Evolutionary conservation across 2,329 filamentous ascomycete genomes (phyloP).

Genomic region (Dactylellina cionopaga): DNA sequence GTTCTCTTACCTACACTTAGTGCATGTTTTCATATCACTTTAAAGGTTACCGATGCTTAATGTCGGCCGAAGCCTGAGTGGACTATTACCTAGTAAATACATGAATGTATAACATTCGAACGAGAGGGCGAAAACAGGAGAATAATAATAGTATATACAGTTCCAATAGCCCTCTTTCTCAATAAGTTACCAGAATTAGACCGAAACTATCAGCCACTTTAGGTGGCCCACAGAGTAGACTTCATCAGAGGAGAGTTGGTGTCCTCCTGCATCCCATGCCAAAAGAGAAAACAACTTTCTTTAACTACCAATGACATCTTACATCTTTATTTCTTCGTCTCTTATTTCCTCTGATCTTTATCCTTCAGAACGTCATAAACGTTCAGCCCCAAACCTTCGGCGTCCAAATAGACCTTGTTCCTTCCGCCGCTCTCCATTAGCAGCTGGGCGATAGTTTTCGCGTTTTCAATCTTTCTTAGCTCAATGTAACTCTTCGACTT

Average conservation of each 20-base stretch:
- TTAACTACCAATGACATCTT: no score
- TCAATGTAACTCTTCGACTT: constrained; percentile 97
- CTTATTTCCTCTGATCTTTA: constrained; percentile 54
- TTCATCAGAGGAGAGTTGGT: constrained; percentile 40
- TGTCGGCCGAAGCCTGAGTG: constrained; percentile 26
- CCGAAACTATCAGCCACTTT: no score
- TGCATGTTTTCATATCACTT: background rate
- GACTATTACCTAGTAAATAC: constrained; percentile 48
- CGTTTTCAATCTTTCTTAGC: constrained; percentile 97
- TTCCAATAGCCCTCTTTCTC: constrained; percentile 16
- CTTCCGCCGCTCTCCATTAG: constrained; percentile 84
- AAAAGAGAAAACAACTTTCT: no score
- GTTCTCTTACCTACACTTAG: background rate
- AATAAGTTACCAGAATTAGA: no score
- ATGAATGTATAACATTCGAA: constrained; percentile 25
- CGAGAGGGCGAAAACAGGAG: background rate
- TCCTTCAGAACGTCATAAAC: constrained; percentile 66
- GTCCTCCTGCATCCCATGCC: constrained; percentile 4
- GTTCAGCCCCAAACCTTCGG: constrained; percentile 89
- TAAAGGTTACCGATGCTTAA: no score
- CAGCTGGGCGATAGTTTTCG: constrained; percentile 84
- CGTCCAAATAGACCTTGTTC: constrained; percentile 94
- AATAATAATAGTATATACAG: constrained; percentile 52
- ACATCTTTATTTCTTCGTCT: background rate
- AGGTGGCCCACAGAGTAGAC: background rate